phyloP scores from a whole-genome alignment of 805 yeast species.

The Metschnikowia hibisci region DNA sequence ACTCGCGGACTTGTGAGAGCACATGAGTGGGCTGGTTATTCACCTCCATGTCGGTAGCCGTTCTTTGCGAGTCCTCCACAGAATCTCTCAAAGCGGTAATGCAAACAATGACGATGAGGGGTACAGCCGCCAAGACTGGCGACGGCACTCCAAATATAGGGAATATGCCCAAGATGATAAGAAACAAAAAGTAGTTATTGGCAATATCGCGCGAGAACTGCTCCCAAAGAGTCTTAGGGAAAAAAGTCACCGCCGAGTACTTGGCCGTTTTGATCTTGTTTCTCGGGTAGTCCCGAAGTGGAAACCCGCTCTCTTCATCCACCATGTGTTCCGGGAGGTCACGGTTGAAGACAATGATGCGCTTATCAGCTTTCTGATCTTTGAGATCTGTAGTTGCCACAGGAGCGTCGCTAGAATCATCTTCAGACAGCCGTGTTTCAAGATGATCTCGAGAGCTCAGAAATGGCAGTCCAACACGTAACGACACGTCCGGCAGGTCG shows the following conservation, averaged over 20 bases:
- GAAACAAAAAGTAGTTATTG: conserved; percentile 52
- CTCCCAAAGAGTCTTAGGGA: conserved; percentile 51
- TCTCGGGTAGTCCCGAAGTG: conserved; percentile 41
- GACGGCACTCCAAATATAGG: conserved; percentile 67
- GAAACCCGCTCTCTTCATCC: conserved; percentile 32
- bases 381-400: conserved; percentile 22
- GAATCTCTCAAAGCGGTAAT: conserved; percentile 76
- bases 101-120: conserved; percentile 72
- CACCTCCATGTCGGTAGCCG: conserved; percentile 59
- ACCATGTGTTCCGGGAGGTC: conserved; percentile 54
- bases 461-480: background rate
- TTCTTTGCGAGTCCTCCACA: conserved; percentile 70
- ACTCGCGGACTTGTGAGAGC: conserved; percentile 42
- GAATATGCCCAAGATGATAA: conserved; percentile 50
- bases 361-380: conserved; percentile 21
- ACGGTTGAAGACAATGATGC: conserved; percentile 43
- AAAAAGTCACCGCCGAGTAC: conserved; percentile 54
- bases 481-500: conserved; percentile 15
- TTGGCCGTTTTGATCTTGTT: conserved; percentile 62
- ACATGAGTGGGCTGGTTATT: conserved; percentile 73
- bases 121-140: conserved; percentile 76
- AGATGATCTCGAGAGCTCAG: conserved; percentile 2
- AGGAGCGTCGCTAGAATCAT: conserved; percentile 14
- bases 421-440: conserved; percentile 15
- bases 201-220: conserved; percentile 57